Evolutionary conservation across 768 basidiomycete genomes (phyloP).

Genomic region (Russula abietina): DNA sequence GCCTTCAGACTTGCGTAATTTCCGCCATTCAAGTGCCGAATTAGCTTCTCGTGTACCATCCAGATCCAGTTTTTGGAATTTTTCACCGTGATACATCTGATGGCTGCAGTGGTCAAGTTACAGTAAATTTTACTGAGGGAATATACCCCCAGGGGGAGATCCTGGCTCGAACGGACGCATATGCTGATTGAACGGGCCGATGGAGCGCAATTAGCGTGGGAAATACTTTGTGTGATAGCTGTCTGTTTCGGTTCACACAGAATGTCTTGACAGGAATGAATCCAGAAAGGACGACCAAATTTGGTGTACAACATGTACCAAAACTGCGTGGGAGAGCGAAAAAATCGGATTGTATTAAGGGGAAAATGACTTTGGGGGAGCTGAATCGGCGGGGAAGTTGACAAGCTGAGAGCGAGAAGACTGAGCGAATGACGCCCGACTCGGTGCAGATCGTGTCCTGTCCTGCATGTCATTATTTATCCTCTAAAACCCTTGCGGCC

Average conservation of each 20-base stretch:
- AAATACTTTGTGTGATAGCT: neutral
- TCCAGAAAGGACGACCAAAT: neutral
- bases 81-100: neutral
- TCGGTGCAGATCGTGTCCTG: constrained; percentile 4
- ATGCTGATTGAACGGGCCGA: neutral
- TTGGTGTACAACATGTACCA: neutral
- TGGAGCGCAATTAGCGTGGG: neutral
- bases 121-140: neutral
- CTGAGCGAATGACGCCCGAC: neutral
- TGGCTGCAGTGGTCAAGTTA: neutral
- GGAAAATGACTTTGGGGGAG: neutral
- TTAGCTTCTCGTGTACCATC: neutral
- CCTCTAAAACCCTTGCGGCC: constrained; percentile 17
- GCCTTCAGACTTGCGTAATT: constrained; percentile 3
- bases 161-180: neutral
- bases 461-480: neutral
- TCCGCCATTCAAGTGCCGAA: constrained; percentile 13
- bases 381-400: constrained; percentile 4
- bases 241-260: neutral
- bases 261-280: neutral
- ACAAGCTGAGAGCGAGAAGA: constrained; percentile 14
- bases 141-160: neutral
- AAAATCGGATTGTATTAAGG: neutral
- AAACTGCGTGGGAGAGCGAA: neutral
- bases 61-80: neutral